These are phyloP conservation scores for Metarhizium guizhouense DNA, from an alignment of 2,329 filamentous ascomycete species.

Conservation along the genomic window DNA sequence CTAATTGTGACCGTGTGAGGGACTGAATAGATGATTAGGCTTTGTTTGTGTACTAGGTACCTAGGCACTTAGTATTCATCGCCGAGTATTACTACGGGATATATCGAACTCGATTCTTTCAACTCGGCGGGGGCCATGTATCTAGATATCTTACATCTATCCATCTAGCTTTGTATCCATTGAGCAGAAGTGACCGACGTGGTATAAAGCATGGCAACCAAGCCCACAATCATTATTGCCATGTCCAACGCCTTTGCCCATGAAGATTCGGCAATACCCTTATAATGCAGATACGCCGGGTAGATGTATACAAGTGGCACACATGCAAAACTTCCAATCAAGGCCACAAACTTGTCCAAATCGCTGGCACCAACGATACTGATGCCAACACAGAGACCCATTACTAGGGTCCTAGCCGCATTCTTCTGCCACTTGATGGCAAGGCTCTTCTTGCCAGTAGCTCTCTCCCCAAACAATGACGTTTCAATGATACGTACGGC, in stretches of 20 bases:
- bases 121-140: no score
- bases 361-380: conserved; percentile 57
- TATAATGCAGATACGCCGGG: conserved; percentile 62
- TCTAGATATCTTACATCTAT: no score
- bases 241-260: conserved; percentile 51
- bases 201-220: conserved; percentile 63
- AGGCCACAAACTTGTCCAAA: conserved; percentile 64
- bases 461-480: conserved; percentile 55
- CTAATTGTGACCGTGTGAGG: no score
- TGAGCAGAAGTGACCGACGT: conserved; percentile 47
- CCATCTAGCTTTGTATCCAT: conserved; percentile 18
- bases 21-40: no score
- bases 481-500: conserved; percentile 64
- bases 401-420: conserved; percentile 47
- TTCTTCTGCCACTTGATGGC: conserved; percentile 74
- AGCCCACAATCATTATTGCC: conserved; percentile 52
- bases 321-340: conserved; percentile 66
- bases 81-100: no score
- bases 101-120: no score
- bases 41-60: no score
- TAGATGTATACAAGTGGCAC: conserved; percentile 73
- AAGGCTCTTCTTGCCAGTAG: conserved; percentile 52
- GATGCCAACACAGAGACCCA: conserved; percentile 50
- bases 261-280: conserved; percentile 50
- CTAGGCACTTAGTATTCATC: no score